Evolutionary conservation across 306 rosid genomes (phyloP), one percentile per base, ranked within the genome.

Genomic region (Vigna unguiculata): DNA sequence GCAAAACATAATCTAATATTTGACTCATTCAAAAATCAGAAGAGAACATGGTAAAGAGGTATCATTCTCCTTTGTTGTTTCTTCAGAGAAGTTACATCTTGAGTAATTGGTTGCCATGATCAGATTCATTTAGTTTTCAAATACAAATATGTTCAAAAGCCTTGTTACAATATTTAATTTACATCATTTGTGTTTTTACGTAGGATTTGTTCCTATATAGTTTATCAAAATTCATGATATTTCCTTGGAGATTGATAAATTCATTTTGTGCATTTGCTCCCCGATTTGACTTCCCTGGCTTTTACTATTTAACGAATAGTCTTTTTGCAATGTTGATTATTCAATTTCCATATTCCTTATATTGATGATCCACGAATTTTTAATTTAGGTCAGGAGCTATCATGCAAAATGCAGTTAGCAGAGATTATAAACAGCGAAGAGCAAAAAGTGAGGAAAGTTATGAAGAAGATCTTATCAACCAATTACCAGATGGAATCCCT

Each of bases 401-500:
- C 58, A 79, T 74, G 81, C 43, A 67, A 51, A 45, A 78, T 73
- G 77, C n/a, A 66, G 53, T 15, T 17, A 78, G 20, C 76, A 71
- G 28, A 19, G 75, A 80, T 55, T 3, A 5, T 71, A 72, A 66
- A 72, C 61, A 65, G 59, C 76, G 72, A 64, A 84, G 73, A 67
- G n/a, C 65, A 80, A 67, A 80, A 58, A 28, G 58, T 30, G 75
- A 60, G 16, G 55, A 77, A 48, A 51, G 36, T n/a, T 55, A 19
- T 24, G 79, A 83, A 72, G 59, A 6, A 19, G 81, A 83, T 53
- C 28, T 68, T 11, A 84, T 84, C 40, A 72, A 77, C 53, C 87
- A 76, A 58, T 66, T 80, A 11, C 87, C 82, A 49, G 80, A 77
- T n/a, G 87, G 80, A 80, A 72, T 77, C 52, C 80, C 79, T 32